phyloP scores from a whole-genome alignment of 768 basidiomycete species.

The Boletus sensibilis region DNA sequence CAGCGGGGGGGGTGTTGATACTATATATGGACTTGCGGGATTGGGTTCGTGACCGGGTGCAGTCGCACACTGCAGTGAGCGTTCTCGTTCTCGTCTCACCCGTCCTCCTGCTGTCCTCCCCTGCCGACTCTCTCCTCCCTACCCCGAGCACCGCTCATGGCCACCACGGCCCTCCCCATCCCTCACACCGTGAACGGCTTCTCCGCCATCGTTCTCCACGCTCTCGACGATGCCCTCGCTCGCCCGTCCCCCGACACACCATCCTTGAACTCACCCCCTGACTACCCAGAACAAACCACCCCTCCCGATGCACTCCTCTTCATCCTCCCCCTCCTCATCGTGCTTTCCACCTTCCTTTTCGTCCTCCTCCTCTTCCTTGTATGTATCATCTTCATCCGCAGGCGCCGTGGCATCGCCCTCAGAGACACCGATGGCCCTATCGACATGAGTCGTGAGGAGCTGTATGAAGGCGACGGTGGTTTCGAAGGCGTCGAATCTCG shows the following conservation, averaged over 20 bases:
- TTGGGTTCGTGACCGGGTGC: conserved; percentile 16
- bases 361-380: conserved; percentile 89
- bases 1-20: conserved; percentile 10
- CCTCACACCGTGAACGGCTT: background rate
- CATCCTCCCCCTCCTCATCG: conserved; percentile 90
- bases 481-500: conserved; percentile 89
- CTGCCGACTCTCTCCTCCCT: background rate
- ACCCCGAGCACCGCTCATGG: conserved; percentile 1
- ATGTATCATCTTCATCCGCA: conserved; percentile 81
- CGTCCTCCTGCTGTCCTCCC: background rate
- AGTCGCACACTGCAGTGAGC: background rate
- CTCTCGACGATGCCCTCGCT: conserved; percentile 1
- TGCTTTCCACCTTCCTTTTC: conserved; percentile 89
- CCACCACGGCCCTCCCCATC: conserved; percentile 8
- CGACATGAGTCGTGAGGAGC: conserved; percentile 90
- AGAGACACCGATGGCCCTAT: conserved; percentile 89
- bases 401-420: conserved; percentile 72
- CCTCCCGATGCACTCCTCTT: conserved; percentile 72
- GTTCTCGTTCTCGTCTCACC: background rate
- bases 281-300: conserved; percentile 26
- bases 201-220: conserved; percentile 5
- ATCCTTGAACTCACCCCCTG: conserved; percentile 2
- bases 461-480: conserved; percentile 89
- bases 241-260: conserved; percentile 3
- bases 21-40: conserved; percentile 12